Evolutionary conservation across 2,329 filamentous ascomycete species (phyloP), one percentile per base, ranked within the genome.

Genomic region (Penicillium corylophilum): DNA sequence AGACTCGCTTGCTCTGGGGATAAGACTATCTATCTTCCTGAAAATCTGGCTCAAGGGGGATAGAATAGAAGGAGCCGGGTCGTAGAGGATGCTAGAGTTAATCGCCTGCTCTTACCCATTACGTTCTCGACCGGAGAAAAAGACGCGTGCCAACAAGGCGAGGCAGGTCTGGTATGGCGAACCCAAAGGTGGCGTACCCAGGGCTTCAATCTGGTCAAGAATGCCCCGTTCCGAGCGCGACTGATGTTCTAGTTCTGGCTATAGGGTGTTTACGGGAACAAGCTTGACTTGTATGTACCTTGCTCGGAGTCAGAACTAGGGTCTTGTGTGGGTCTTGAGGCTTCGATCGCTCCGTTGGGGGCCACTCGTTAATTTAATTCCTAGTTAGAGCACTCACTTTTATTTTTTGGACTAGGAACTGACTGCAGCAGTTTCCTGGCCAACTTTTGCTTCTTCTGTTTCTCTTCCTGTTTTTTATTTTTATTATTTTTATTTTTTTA

Each of bases 101-200:
- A 46, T 41, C 43, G 6, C 12, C 41, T 48, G 22, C 29, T 36
- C 33, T 16, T 23, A 28, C 15, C 50, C 46, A 53, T 61, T 61
- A 53, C 46, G 51, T 48, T 60, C 46, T 18, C 47, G 49, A 56
- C 57, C 33, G 46, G 53, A 49, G 48, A 46, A 44, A 45, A 43
- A 6, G 36, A 26, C 46, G 20, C 42, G 35, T 41, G 29, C 46
- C 48, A 47, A 50, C 47, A 44, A 51, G 48, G 40, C 35, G 39
- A 48, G 33, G 28, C 39, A 43, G 45, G 53, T 28, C 46, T 54
- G 53, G 53, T 56, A 59, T 55, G 52, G 22, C 10, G 12, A 24
- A 24, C 48, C 22, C 33, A 46, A 42, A 39, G 41, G 57, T 56
- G 50, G 48, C 36, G 54, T 31, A 49, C 24, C 35, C 48, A 51